Evolutionary conservation across 1,139 yeast species (phyloP).

Genomic region (Scheffersomyces illinoinensis): DNA sequence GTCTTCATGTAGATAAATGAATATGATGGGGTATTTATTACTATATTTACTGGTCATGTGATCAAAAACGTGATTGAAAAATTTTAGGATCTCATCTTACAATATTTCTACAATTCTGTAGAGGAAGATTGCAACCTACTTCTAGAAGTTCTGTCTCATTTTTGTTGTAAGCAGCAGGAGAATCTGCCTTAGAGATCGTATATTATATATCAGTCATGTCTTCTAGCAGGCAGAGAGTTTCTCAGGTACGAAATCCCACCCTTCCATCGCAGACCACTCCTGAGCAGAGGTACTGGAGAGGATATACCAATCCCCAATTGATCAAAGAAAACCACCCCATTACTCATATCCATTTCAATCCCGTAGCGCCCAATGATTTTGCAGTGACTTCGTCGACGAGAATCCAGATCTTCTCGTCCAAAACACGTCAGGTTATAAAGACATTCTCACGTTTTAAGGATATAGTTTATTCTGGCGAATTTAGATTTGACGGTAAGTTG

Average conservation of each 20-base stretch:
- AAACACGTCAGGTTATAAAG: constrained; percentile 86
- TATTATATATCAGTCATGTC: constrained; percentile 56
- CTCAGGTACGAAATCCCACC: constrained; percentile 71
- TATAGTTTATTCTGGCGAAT: constrained; percentile 84
- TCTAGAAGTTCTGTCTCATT: not conserved
- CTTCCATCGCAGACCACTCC: constrained; percentile 82
- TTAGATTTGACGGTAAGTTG: constrained; percentile 77
- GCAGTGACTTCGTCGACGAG: constrained; percentile 92
- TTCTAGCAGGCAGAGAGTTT: constrained; percentile 67
- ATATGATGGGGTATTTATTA: too few relatives aligned
- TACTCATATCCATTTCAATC: constrained; percentile 84
- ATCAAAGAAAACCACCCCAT: constrained; percentile 94
- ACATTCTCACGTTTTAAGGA: constrained; percentile 92
- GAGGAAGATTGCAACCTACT: not conserved
- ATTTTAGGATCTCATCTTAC: constrained; percentile 11
- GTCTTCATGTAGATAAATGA: not conserved
- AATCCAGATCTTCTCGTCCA: constrained; percentile 87
- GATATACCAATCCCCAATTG: constrained; percentile 77
- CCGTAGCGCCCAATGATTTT: constrained; percentile 84
- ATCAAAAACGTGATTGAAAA: constrained; percentile 6
- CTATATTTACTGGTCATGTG: not conserved
- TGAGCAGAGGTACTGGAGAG: constrained; percentile 94
- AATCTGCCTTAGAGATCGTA: not conserved
- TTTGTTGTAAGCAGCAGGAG: not conserved
- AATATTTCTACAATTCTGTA: not conserved